Conservation (phyloP, 768 basidiomycete genomes). For the Lactarius vividus region DNA sequence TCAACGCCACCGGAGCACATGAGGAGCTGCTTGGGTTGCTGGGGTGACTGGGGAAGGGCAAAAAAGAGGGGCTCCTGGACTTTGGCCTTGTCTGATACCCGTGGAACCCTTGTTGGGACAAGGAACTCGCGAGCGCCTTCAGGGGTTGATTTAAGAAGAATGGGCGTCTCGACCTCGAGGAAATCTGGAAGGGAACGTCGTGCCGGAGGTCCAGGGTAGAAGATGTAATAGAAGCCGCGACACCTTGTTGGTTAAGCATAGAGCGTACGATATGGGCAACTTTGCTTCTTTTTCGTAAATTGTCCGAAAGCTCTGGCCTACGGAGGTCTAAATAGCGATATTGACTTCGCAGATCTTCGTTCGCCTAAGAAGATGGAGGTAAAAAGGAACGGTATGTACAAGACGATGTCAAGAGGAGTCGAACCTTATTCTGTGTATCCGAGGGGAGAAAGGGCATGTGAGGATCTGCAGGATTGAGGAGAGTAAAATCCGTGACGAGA, state of each 20-base stretch:
- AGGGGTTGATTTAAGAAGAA: conserved; percentile 86
- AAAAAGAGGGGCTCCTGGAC: conserved; percentile 59
- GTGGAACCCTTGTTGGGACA: conserved; percentile 22
- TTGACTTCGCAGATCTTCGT: conserved; percentile 80
- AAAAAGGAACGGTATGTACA: not conserved
- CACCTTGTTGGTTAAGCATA: conserved; percentile 71
- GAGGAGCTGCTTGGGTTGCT: conserved; percentile 92
- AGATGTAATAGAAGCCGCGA: conserved; percentile 30
- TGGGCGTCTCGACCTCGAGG: conserved; percentile 90
- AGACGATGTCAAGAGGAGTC: conserved; percentile 31
- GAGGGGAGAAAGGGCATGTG: conserved; percentile 85
- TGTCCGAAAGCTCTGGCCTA: conserved; percentile 65
- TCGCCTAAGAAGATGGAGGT: conserved; percentile 49
- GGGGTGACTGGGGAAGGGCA: conserved; percentile 90
- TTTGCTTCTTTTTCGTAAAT: conserved; percentile 76
- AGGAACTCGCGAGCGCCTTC: conserved; percentile 87
- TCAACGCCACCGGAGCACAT: conserved; percentile 89
- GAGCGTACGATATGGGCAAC: conserved; percentile 79
- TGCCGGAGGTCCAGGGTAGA: conserved; percentile 22
- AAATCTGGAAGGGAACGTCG: conserved; percentile 56
- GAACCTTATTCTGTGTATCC: conserved; percentile 69
- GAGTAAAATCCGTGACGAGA: conserved; percentile 59
- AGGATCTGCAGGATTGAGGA: conserved; percentile 75
- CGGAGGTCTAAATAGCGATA: conserved; percentile 91
- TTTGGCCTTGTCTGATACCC: conserved; percentile 29